Evolutionary conservation across 1,284 basidiomycete genomes (phyloP), one percentile per base, ranked within the genome.

Genomic region (Puccinia hordei): DNA sequence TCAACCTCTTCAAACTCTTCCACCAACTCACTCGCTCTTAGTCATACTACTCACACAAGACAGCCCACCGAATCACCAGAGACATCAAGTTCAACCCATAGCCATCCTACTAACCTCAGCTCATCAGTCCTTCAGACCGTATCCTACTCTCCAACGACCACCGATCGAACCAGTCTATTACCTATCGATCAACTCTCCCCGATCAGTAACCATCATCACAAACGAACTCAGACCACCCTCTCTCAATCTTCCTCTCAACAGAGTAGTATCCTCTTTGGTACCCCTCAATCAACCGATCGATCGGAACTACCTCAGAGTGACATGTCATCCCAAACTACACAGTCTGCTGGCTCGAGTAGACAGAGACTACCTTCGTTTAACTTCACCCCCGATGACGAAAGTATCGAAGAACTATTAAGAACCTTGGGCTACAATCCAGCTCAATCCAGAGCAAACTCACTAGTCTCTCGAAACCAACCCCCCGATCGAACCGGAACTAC

Each of bases 371-470:
- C 76, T 27, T 78, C 76, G 15, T 78, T 78, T 27, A 78, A 57
- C 27, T 78, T 41, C 27, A 68, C 63, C 41, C 30, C 66, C 2
- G 77, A 69, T 46, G 77, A 80, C 41, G 55, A 80, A 59, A 71
- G 57, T 10, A 80, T 80, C 41, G 77, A 80, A 80, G 77, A 80
- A 61, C 57, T 80, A 19, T n/a, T 80, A 4, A 57, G 61, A 72
- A 72, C 77, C 19, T 30, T 80, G 17, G 77, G 77, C 4, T 80
- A 80, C 38, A 59, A 35, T n/a, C 49, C 49, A 44, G 63, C 9
- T 35, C 65, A 63, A 6, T 57, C 76, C 2, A 57, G 53, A 22
- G 5, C 76, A 27, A 59, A 41, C 46, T 69, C 76, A 27, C 35
- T 22, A 22, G 22, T 38, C 35, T 33, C n/a, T 2, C 46, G 13